phyloP scores from a whole-genome alignment of 768 basidiomycete genomes.

The Suillus discolor region DNA sequence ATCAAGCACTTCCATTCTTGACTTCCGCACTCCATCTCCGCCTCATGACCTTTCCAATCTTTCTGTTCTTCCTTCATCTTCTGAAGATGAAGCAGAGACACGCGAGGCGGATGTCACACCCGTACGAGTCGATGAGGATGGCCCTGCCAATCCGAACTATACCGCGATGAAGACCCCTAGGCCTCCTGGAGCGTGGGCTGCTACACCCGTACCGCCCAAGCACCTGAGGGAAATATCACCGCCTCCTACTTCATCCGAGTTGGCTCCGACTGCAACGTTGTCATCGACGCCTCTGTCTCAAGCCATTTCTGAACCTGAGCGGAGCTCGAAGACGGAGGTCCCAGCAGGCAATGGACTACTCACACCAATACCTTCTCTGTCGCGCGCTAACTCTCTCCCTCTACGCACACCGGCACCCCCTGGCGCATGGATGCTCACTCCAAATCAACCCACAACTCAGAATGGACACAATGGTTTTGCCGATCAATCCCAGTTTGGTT shows the following conservation, averaged over 20 bases:
- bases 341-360: conserved; percentile 26
- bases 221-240: conserved; percentile 21
- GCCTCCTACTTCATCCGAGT: conserved; percentile 19
- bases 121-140: conserved; percentile 21
- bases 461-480: conserved; percentile 16
- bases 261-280: conserved; percentile 20
- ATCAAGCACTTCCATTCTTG: conserved; percentile 43
- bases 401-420: conserved; percentile 67
- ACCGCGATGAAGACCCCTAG: conserved; percentile 46
- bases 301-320: conserved; percentile 14
- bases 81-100: conserved; percentile 47
- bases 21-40: conserved; percentile 66
- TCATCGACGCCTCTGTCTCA: conserved; percentile 30
- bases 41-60: conserved; percentile 64
- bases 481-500: conserved; percentile 35
- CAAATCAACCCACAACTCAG: conserved; percentile 36
- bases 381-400: conserved; percentile 48
- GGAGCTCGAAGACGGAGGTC: conserved; percentile 19
- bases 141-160: conserved; percentile 23
- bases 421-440: conserved; percentile 67
- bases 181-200: conserved; percentile 49
- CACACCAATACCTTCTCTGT: conserved; percentile 53
- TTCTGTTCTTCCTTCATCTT: conserved; percentile 63
- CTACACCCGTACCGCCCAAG: conserved; percentile 38
- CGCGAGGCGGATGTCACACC: conserved; percentile 27